Conservation (phyloP, 176 grass and related monocot species). For the Zea mays region DNA sequence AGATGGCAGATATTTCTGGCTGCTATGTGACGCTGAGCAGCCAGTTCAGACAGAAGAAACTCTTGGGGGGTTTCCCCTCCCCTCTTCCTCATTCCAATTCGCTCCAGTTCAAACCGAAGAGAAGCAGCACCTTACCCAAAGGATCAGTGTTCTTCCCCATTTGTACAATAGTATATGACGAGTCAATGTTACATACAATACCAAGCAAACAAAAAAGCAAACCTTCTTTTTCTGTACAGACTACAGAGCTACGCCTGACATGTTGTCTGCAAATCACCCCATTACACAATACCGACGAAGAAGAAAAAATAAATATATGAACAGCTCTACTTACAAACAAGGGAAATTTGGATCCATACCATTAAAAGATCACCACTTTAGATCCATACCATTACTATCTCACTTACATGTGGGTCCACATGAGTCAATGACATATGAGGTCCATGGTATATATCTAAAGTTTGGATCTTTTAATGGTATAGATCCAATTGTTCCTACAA, state of each 20-base stretch:
- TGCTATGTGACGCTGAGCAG: too few relatives aligned
- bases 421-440: too few relatives aligned
- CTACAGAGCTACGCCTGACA: constrained; percentile 22
- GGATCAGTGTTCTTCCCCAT: not conserved
- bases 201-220: not conserved
- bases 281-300: not conserved
- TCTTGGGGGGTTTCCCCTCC: not conserved
- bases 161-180: not conserved
- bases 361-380: too few relatives aligned
- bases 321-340: not conserved
- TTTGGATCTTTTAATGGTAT: too few relatives aligned
- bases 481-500: too few relatives aligned
- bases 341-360: too few relatives aligned
- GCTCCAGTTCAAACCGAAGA: not conserved
- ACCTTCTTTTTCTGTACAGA: constrained; percentile 21
- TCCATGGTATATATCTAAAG: too few relatives aligned
- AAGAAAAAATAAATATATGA: not conserved
- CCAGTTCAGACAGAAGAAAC: not conserved
- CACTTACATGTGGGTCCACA: too few relatives aligned
- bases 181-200: not conserved
- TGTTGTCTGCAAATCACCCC: constrained; percentile 24
- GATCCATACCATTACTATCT: too few relatives aligned
- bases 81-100: not conserved
- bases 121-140: not conserved
- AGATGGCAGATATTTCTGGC: constrained; percentile 11